phyloP scores from a whole-genome alignment of 2,329 filamentous ascomycete species.

The Botrytis tulipae region DNA sequence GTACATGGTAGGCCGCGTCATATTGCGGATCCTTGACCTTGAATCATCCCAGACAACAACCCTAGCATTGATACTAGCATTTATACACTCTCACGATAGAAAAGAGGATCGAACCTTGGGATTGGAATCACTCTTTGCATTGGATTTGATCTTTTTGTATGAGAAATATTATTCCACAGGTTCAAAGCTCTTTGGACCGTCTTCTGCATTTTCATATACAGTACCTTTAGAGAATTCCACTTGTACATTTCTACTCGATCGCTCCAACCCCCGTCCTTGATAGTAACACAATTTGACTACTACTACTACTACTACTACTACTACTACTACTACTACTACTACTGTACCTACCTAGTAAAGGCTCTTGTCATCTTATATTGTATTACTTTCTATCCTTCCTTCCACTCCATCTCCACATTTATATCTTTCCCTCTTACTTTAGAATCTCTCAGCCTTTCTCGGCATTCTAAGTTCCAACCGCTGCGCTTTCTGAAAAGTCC shows the following conservation, averaged over 20 bases:
- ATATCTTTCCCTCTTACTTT: background rate
- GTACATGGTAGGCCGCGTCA: slow-evolving; percentile 23
- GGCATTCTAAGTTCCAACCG: background rate
- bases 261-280: background rate
- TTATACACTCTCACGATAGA: slow-evolving; percentile 4
- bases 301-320: background rate
- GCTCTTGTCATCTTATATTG: background rate
- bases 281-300: background rate
- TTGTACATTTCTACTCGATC: background rate
- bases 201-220: background rate
- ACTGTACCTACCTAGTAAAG: background rate
- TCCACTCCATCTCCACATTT: background rate
- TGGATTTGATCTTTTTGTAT: background rate
- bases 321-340: background rate
- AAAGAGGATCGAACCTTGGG: slow-evolving; percentile 1
- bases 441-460: background rate
- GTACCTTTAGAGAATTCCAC: background rate
- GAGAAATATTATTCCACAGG: background rate
- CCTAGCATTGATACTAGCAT: background rate
- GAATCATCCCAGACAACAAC: background rate
- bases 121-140: background rate
- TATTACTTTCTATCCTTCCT: background rate
- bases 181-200: background rate
- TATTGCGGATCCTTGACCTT: slow-evolving; percentile 17
- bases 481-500: background rate